Conservation (phyloP, 805 yeast species). For the Lachancea kluyveri region DNA sequence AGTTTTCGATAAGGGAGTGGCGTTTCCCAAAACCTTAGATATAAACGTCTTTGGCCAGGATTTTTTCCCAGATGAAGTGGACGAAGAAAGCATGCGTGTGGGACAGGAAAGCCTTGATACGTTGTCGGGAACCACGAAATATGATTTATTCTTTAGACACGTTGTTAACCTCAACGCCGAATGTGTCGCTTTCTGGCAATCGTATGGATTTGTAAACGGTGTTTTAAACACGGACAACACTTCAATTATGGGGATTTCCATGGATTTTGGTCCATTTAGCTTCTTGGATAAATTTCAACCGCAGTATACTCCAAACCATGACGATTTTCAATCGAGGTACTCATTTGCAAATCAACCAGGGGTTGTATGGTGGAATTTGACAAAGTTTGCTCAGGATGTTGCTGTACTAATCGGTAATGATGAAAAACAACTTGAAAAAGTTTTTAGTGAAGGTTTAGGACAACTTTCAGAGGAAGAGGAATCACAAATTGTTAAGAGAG, state of each 20-base stretch:
- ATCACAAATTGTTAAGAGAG: conserved; percentile 49
- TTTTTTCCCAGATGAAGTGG: conserved; percentile 16
- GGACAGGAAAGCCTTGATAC: conserved; percentile 12
- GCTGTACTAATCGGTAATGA: conserved; percentile 80
- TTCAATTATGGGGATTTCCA: conserved; percentile 76
- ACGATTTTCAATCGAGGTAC: conserved; percentile 67
- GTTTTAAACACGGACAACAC: conserved; percentile 94
- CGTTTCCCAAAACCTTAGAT: conserved; percentile 24
- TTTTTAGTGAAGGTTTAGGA: conserved; percentile 21
- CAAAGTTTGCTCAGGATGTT: conserved; percentile 75
- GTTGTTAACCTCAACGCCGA: conserved; percentile 68
- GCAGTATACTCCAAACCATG: conserved; percentile 81
- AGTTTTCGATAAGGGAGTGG: conserved; percentile 40
- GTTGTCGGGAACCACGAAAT: conserved; percentile 42
- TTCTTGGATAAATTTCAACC: conserved; percentile 84
- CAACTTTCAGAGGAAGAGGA: conserved; percentile 46
- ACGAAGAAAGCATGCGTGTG: conserved; percentile 7
- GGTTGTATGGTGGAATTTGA: conserved; percentile 89
- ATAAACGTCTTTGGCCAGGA: conserved; percentile 21
- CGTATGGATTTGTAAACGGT: conserved; percentile 90
- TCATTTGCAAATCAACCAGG: conserved; percentile 80
- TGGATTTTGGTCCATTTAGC: conserved; percentile 95
- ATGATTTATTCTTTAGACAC: conserved; percentile 67
- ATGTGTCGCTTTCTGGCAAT: conserved; percentile 79
- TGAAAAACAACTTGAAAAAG: conserved; percentile 40